Base-by-base conservation (phyloP, 345 rosid genomes). In the Boechera stricta region DNA sequence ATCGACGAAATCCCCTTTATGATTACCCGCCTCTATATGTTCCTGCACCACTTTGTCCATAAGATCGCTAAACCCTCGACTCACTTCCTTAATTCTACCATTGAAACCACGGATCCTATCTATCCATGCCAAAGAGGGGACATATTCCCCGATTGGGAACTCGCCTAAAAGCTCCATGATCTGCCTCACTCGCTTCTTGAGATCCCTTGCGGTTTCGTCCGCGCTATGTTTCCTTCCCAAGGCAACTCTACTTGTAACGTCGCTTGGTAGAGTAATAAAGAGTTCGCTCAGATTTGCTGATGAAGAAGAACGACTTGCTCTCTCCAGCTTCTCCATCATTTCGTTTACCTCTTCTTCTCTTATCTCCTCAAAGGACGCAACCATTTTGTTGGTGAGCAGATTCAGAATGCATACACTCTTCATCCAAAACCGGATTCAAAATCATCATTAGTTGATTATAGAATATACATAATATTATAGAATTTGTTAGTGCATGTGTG, bases 71-170 rank as follows among this genome's bases (percentile, higher is more conserved):
- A 81, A 49, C 41, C 71, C 73, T 36, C n/a, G 64, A 1, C 51
- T 60, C 28, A 76, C 77, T 54, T 54, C 75, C 10, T 79, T 68
- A 3, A 70, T 13, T 42, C 49, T 76, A 6, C 31, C 45, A 29
- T 62, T 10, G 31, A 73, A 35, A 13, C 83, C 83, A 5, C 62
- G 38, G 0, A 81, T 32, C 48, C 13, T 11, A 41, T 73, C 79
- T n/a, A 85, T 16, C 92, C 89, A 86, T 44, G 77, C 76, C 64
- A 87, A 82, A 74, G 78, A 74, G 5, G 89, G 93, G 38, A 91
- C 67, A 51, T 66, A 87, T 15, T 87, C 90, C 21, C 90, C 89
- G 0, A 85, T 41, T 11, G 71, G 53, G 10, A 83, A 56, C 67
- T 4, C 51, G 0, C 89, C 90, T 42, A 87, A 31, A 6, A 87